Conservation (phyloP, 192 early-diverging fungal genomes). For the Spizellomyces sp. region DNA sequence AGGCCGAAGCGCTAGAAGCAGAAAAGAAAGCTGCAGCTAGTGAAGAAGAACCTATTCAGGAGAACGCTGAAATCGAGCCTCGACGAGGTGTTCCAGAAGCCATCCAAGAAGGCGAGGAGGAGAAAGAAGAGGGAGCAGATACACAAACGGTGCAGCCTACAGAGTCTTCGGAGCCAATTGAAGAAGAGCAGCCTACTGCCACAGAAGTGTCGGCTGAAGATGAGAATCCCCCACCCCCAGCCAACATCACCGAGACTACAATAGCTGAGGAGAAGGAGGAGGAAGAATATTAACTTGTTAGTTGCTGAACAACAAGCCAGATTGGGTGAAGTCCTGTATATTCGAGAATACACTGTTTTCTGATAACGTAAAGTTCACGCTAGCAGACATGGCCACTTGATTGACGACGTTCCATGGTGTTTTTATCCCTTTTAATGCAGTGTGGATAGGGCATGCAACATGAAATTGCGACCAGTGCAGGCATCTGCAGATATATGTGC, state of each 20-base stretch:
- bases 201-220: not conserved
- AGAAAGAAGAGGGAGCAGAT: conserved; percentile 17
- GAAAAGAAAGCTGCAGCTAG: not conserved
- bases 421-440: no score
- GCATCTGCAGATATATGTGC: no score
- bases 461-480: no score
- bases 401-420: no score
- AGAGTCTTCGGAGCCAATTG: not conserved
- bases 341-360: no score
- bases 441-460: no score
- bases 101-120: conserved; percentile 25
- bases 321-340: no score
- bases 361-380: no score
- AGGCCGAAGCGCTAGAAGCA: conserved; percentile 6
- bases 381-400: no score
- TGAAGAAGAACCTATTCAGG: not conserved
- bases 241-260: not conserved
- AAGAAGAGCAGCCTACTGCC: not conserved
- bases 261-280: conserved; percentile 15
- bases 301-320: no score
- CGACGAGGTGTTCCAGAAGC: conserved; percentile 17
- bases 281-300: not conserved
- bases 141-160: not conserved
- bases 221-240: conserved; percentile 3
- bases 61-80: conserved; percentile 1